phyloP scores from a whole-genome alignment of 495 filamentous ascomycete species.

The Evansstolkia leycettana region DNA sequence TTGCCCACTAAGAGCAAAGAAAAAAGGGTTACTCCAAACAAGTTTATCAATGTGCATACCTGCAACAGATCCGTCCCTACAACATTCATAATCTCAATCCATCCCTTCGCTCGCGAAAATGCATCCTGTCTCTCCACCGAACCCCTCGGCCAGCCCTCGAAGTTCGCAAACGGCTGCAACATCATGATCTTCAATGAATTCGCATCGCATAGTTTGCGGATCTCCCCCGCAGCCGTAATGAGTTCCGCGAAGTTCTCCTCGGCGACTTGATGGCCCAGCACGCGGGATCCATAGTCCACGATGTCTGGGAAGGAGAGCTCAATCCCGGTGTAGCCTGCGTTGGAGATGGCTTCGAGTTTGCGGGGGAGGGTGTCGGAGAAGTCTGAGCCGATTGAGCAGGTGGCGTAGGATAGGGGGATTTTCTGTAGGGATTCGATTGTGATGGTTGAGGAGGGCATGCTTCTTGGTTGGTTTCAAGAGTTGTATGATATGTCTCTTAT shows the following conservation, averaged over 20 bases:
- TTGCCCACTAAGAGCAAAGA: too few relatives aligned
- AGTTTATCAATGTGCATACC: slow-evolving; percentile 20
- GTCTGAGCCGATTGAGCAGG: slow-evolving; percentile 47
- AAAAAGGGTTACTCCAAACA: too few relatives aligned
- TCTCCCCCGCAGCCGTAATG: slow-evolving; percentile 33
- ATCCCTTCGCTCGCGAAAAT: slow-evolving; percentile 50
- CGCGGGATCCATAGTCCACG: slow-evolving; percentile 42
- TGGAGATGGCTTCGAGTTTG: slow-evolving; percentile 54
- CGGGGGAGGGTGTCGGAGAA: slow-evolving; percentile 42
- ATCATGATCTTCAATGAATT: slow-evolving; percentile 52
- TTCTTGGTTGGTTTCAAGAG: neutral
- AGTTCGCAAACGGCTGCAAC: slow-evolving; percentile 69
- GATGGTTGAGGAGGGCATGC: slow-evolving; percentile 9
- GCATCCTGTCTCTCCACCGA: slow-evolving; percentile 49
- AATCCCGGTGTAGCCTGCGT: slow-evolving; percentile 56
- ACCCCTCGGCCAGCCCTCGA: slow-evolving; percentile 61
- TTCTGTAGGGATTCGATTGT: slow-evolving; percentile 17
- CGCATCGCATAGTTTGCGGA: slow-evolving; percentile 39
- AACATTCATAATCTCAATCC: slow-evolving; percentile 63
- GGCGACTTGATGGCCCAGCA: slow-evolving; percentile 36
- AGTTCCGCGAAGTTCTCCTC: slow-evolving; percentile 46
- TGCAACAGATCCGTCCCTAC: slow-evolving; percentile 65
- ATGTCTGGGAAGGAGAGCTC: slow-evolving; percentile 71
- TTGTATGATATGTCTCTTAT: too few relatives aligned
- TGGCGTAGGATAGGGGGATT: slow-evolving; percentile 54